Evolutionary conservation across 208 protist genomes (phyloP).

Genomic region (Willaertia magna): DNA sequence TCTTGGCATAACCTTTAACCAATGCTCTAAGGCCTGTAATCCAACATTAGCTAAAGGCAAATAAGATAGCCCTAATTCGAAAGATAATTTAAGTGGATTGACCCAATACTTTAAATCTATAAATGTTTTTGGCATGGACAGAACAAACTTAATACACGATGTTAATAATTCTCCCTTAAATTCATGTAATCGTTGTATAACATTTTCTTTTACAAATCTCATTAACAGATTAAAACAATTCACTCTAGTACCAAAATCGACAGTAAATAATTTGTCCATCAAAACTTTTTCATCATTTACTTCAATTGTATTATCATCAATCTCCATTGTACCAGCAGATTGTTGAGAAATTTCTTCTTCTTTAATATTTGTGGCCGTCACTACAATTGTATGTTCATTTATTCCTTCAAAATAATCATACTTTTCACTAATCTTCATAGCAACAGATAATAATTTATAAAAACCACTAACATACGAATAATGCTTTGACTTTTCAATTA

Average conservation of each 20-base stretch:
- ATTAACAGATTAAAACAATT: not conserved
- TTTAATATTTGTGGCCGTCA: not conserved
- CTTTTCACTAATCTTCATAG: conserved; percentile 11
- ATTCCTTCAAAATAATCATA: conserved; percentile 2
- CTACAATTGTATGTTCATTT: not conserved
- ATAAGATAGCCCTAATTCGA: conserved; percentile 37
- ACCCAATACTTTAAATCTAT: conserved; percentile 18
- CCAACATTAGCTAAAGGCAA: conserved; percentile 33
- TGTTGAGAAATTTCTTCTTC: not conserved
- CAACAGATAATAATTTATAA: conserved; percentile 34
- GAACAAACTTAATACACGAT: conserved; percentile 25
- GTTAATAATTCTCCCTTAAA: conserved; percentile 36
- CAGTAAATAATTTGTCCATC: not conserved
- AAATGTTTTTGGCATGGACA: conserved; percentile 28
- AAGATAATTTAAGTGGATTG: conserved; percentile 24
- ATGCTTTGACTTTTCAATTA: not conserved
- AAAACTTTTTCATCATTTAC: not conserved
- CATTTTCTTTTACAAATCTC: conserved; percentile 4
- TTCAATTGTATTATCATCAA: not conserved
- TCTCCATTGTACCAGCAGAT: too few relatives aligned
- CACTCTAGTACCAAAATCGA: not conserved
- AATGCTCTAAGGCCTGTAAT: conserved; percentile 36
- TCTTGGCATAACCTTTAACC: conserved; percentile 20
- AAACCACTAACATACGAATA: conserved; percentile 35
- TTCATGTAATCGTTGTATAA: not conserved